Percentiles rank a stretch among this genome's conserved stretches.
Conservation (phyloP, 1,139 yeast genomes). For the Scheffersomyces insectosa region DNA sequence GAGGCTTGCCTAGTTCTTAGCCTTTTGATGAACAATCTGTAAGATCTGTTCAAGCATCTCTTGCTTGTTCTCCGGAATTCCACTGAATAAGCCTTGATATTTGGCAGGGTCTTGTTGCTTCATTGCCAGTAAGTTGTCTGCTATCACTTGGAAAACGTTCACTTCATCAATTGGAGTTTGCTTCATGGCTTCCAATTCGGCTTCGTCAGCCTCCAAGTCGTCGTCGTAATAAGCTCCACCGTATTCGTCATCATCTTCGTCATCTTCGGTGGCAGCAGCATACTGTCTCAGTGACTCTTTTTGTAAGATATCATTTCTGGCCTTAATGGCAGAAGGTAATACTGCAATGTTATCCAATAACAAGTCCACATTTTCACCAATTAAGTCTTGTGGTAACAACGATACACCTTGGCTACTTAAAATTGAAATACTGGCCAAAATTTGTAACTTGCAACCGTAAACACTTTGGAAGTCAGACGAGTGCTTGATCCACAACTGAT, state of each 20-base stretch:
- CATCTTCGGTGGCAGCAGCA: conserved; percentile 18
- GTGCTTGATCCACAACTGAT: conserved; percentile 51
- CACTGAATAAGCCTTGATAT: conserved; percentile 41
- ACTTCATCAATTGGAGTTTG: conserved; percentile 52
- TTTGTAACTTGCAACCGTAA: conserved; percentile 57
- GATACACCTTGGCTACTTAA: conserved; percentile 17
- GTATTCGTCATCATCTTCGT: conserved; percentile 26
- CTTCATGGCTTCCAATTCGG: conserved; percentile 54
- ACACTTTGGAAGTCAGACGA: conserved; percentile 53
- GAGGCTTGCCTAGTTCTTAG: neutral
- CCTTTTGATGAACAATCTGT: neutral
- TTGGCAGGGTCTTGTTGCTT: conserved; percentile 32
- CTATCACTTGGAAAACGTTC: conserved; percentile 49
- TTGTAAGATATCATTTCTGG: conserved; percentile 43
- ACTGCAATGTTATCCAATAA: conserved; percentile 43
- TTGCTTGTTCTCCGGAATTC: conserved; percentile 36
- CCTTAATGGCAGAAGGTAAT: conserved; percentile 50
- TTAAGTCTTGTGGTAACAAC: conserved; percentile 30
- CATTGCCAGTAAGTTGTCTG: conserved; percentile 25
- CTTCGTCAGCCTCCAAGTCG: conserved; percentile 50
- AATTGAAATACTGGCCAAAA: conserved; percentile 41
- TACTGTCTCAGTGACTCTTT: conserved; percentile 34
- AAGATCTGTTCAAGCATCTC: conserved; percentile 26
- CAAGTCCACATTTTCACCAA: conserved; percentile 42
- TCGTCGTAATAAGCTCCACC: conserved; percentile 35